Percentiles rank a stretch among this genome's conserved stretches.
These are phyloP conservation scores for Aspergillus fijiensis DNA, from an alignment of 2,329 filamentous ascomycete species.

Conservation along the genomic window DNA sequence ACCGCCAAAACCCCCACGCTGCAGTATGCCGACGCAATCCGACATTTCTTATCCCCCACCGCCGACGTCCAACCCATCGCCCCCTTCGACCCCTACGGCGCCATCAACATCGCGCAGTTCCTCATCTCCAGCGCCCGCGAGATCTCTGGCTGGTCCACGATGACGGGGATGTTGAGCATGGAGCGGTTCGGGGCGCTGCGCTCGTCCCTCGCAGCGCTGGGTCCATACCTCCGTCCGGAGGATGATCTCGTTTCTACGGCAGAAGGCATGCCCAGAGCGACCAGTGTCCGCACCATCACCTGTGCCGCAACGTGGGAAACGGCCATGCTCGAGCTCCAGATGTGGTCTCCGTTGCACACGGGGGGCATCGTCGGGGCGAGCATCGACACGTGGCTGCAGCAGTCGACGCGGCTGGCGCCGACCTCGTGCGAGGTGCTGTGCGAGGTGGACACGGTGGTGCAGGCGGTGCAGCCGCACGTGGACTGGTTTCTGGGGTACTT, in stretches of 20 bases:
- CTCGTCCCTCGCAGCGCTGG: slow-evolving; percentile 7
- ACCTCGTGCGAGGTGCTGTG: slow-evolving; percentile 33
- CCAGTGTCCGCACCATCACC: too few species aligned
- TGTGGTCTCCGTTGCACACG: slow-evolving; percentile 46
- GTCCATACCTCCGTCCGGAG: too few species aligned
- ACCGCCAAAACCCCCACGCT: too few species aligned
- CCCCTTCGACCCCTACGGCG: slow-evolving; percentile 43
- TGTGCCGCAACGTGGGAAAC: slow-evolving; percentile 44
- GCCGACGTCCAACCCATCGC: slow-evolving; percentile 26
- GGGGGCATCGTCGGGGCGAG: slow-evolving; percentile 40
- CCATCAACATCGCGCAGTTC: slow-evolving; percentile 45
- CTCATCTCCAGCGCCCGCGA: slow-evolving; percentile 45
- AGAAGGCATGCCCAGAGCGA: too few species aligned
- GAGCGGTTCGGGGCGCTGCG: slow-evolving; percentile 39
- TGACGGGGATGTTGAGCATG: slow-evolving; percentile 44
- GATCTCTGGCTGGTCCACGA: slow-evolving; percentile 46
- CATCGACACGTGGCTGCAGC: slow-evolving; percentile 37
- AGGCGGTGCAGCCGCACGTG: slow-evolving; percentile 42
- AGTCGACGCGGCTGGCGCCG: slow-evolving; percentile 33
- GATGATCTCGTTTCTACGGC: too few species aligned
- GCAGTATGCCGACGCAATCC: too few species aligned
- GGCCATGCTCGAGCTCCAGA: slow-evolving; percentile 45
- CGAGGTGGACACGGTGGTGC: slow-evolving; percentile 30
- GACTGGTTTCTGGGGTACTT: background rate
- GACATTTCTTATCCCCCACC: too few species aligned